Evolutionary conservation across 2,329 filamentous ascomycete genomes (phyloP).

Genomic region (Beauveria sp.): DNA sequence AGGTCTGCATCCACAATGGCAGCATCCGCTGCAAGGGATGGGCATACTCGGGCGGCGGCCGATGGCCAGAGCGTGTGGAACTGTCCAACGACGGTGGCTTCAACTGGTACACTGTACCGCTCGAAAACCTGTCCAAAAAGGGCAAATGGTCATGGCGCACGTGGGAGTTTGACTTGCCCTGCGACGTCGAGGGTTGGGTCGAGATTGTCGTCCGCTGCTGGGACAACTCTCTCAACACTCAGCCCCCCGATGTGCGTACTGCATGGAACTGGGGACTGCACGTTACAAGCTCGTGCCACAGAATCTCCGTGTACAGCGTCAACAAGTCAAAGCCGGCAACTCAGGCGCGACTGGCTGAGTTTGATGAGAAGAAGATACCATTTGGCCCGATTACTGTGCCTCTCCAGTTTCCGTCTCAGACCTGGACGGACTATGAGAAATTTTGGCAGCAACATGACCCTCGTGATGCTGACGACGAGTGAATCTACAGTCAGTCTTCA

Average conservation of each 20-base stretch:
- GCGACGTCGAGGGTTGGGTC: slow-evolving; percentile 54
- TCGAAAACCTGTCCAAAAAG: slow-evolving; percentile 53
- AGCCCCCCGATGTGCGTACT: slow-evolving; percentile 45
- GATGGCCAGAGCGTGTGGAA: slow-evolving; percentile 56
- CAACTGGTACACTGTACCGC: slow-evolving; percentile 56
- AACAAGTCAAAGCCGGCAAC: slow-evolving; percentile 45
- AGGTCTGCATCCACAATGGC: slow-evolving; percentile 54
- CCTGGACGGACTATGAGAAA: slow-evolving; percentile 39
- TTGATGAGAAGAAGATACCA: slow-evolving; percentile 39
- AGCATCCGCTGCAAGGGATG: slow-evolving; percentile 49
- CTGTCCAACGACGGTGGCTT: slow-evolving; percentile 55
- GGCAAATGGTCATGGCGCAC: slow-evolving; percentile 56
- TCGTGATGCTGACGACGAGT: slow-evolving; percentile 19
- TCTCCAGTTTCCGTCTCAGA: slow-evolving; percentile 40
- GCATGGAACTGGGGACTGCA: slow-evolving; percentile 61
- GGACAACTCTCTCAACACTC: slow-evolving; percentile 56
- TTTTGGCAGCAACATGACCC: slow-evolving; percentile 22
- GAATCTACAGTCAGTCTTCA: too few species aligned
- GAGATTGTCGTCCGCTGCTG: slow-evolving; percentile 52
- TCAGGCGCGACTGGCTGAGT: slow-evolving; percentile 38
- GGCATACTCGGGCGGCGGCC: slow-evolving; percentile 51
- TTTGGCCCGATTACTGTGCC: slow-evolving; percentile 49
- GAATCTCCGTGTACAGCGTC: slow-evolving; percentile 55
- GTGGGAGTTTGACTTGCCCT: slow-evolving; percentile 56
- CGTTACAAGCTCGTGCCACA: slow-evolving; percentile 55